Evolutionary conservation across 2,329 filamentous ascomycete species (phyloP), one percentile per base, ranked within the genome.

Genomic region (Colletotrichum theobromicola): DNA sequence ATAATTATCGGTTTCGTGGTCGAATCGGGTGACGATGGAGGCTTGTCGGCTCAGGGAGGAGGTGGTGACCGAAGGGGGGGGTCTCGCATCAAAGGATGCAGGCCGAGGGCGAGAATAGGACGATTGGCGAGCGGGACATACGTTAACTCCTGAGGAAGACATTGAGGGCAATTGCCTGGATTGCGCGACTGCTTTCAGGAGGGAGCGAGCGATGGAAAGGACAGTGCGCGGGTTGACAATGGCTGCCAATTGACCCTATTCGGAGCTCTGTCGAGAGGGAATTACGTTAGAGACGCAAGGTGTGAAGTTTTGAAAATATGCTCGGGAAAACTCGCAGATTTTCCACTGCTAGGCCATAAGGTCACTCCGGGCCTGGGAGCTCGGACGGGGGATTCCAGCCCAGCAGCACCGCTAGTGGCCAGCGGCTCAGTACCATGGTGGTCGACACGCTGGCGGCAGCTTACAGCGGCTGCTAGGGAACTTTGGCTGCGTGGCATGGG

Each of bases 121-220:
- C 24, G 35, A n/a, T 21, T n/a, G 67, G 57, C 42, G 77, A 78
- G 79, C 78, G 80, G 76, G 78, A 88, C 88, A 78, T 87, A 93
- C 92, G 85, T 93, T 93, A 84, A 93, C 90, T 88, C 91, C 91
- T 84, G 92, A 92, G 78, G 90, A 88, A 86, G 91, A 90, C 91
- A 93, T 93, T 87, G 85, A 80, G 81, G 79, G 83, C 79, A 79
- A 80, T 79, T 81, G 82, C 83, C 81, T 87, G 83, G 84, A 84
- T 83, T 82, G 84, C 83, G 84, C 84, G 82, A 83, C 79, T 80
- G 80, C 79, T 82, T 82, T 77, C 78, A 80, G 80, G 81, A 80
- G 80, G 79, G 79, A 81, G 81, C 80, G 81, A 80, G 80, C 78
- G 79, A 80, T 80, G 77, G 81, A 79, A 78, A 78, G 80, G 82